Evolutionary conservation across 2,329 filamentous ascomycete species (phyloP).

Genomic region (Dothideomycetes sp.): DNA sequence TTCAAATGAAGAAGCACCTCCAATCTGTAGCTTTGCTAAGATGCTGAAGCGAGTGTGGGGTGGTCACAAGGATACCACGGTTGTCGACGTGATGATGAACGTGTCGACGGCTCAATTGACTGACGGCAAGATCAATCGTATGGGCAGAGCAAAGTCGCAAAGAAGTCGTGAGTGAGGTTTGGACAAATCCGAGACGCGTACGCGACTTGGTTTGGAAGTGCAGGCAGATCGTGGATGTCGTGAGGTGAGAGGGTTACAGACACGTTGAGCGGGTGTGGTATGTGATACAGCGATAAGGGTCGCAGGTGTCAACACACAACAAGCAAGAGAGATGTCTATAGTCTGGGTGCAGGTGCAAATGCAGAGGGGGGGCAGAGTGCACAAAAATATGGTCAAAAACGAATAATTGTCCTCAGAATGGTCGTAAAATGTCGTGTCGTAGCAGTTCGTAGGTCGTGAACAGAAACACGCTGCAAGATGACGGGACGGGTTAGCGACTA

Average conservation of each 20-base stretch:
- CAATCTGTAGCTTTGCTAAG: conserved; percentile 2
- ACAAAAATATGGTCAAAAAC: conserved; percentile 12
- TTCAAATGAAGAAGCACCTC: conserved; percentile 11
- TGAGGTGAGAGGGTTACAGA: conserved; percentile 5
- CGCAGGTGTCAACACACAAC: no score
- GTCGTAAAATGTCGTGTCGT: conserved; percentile 14
- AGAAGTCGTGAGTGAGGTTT: conserved; percentile 6
- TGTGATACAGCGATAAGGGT: conserved; percentile 8
- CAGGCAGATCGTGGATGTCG: conserved; percentile 7
- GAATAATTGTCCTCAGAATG: conserved; percentile 11
- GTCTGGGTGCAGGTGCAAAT: conserved; percentile 6
- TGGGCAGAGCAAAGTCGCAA: conserved; percentile 7
- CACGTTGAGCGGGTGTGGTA: no score
- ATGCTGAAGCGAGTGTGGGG: conserved; percentile 11
- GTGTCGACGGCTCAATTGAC: conserved; percentile 9
- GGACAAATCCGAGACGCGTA: conserved; percentile 1
- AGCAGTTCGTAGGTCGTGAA: conserved; percentile 13
- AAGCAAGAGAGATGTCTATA: conserved; percentile 11
- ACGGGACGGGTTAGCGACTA: conserved; percentile 13
- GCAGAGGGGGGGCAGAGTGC: conserved; percentile 4
- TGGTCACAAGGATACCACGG: conserved; percentile 9
- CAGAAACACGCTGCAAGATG: conserved; percentile 12
- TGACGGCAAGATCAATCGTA: background rate
- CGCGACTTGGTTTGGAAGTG: conserved; percentile 11
- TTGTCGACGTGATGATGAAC: conserved; percentile 1